Percentiles rank a stretch among this genome's conserved stretches.
phyloP scores from a whole-genome alignment of 441 rosid genomes.

The Isatis lusitanica region DNA sequence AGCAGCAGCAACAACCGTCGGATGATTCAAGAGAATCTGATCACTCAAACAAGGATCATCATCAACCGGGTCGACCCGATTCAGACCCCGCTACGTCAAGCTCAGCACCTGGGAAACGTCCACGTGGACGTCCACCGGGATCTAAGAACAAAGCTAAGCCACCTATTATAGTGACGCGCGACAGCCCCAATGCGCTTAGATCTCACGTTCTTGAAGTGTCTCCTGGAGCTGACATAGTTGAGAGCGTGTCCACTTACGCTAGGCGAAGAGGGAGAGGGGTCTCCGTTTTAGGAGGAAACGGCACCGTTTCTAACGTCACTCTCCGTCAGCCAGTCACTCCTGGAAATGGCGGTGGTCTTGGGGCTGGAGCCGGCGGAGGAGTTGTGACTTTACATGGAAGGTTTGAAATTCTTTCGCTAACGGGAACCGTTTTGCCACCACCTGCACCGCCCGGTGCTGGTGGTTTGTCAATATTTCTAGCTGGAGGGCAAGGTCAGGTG shows the following conservation, averaged over 20 bases:
- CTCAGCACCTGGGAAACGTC: constrained; percentile 50
- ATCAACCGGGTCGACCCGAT: constrained; percentile 32
- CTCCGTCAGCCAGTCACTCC: constrained; percentile 61
- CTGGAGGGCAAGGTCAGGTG: constrained; percentile 68
- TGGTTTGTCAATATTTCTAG: constrained; percentile 55
- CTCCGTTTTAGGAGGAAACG: constrained; percentile 65
- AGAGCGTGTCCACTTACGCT: constrained; percentile 55
- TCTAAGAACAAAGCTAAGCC: constrained; percentile 77
- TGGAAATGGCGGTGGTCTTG: constrained; percentile 27
- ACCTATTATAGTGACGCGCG: constrained; percentile 68
- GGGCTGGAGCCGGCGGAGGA: constrained; percentile 42
- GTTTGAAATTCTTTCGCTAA: constrained; percentile 72
- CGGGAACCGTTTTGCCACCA: constrained; percentile 79
- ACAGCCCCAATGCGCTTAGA: constrained; percentile 73
- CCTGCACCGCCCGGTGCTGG: constrained; percentile 77
- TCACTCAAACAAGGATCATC: constrained; percentile 36
- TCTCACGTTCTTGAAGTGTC: constrained; percentile 74
- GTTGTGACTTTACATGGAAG: constrained; percentile 74
- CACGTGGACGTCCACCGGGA: constrained; percentile 77
- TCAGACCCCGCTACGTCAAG: constrained; percentile 41
- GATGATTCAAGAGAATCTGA: constrained; percentile 52
- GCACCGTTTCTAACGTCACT: constrained; percentile 63
- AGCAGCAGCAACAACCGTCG: constrained; percentile 29
- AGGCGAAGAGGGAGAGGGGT: constrained; percentile 69
- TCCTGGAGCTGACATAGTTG: constrained; percentile 59